Percentiles rank a stretch among this genome's conserved stretches.
These are phyloP conservation scores for Pedinophyceae sp. DNA, from an alignment of 139 green algal species.

Conservation along the genomic window DNA sequence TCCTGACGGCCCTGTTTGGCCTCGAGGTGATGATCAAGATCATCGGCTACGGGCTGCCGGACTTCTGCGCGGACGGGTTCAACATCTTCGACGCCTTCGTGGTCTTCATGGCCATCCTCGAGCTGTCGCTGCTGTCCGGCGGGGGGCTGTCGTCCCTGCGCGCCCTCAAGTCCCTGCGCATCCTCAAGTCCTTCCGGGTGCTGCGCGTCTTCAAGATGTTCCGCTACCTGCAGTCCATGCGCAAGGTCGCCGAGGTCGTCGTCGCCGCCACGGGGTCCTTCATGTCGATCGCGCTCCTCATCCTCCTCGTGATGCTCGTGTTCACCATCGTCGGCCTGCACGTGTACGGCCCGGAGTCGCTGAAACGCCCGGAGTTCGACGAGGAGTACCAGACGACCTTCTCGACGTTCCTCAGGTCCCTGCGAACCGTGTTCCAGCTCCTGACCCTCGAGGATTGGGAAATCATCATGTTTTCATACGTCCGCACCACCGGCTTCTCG, in stretches of 20 bases:
- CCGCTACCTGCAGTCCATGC: conserved; percentile 38
- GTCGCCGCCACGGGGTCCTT: conserved; percentile 40
- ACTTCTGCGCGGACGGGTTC: conserved; percentile 42
- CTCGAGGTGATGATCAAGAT: conserved; percentile 47
- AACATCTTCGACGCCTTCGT: conserved; percentile 59
- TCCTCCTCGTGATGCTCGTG: conserved; percentile 46
- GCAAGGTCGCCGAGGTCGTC: conserved; percentile 49
- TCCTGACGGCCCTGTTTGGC: conserved; percentile 47
- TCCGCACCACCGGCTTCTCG: conserved; percentile 27
- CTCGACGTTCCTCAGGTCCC: conserved; percentile 37
- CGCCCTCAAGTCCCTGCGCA: conserved; percentile 14
- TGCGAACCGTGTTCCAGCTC: conserved; percentile 42
- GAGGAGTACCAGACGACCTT: conserved; percentile 43
- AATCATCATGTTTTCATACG: conserved; percentile 27
- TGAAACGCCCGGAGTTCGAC: conserved; percentile 7
- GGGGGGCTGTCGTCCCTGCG: background rate
- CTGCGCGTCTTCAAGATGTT: conserved; percentile 53
- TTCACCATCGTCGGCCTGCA: conserved; percentile 68
- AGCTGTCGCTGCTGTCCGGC: conserved; percentile 12
- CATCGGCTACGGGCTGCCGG: conserved; percentile 30
- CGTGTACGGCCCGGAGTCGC: conserved; percentile 30
- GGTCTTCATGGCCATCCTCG: conserved; percentile 22
- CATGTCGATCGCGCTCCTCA: conserved; percentile 45
- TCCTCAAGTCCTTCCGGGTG: conserved; percentile 47
- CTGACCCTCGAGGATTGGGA: conserved; percentile 58